phyloP scores from a whole-genome alignment of 306 rosid species.

The Pterocarpus santalinus region DNA sequence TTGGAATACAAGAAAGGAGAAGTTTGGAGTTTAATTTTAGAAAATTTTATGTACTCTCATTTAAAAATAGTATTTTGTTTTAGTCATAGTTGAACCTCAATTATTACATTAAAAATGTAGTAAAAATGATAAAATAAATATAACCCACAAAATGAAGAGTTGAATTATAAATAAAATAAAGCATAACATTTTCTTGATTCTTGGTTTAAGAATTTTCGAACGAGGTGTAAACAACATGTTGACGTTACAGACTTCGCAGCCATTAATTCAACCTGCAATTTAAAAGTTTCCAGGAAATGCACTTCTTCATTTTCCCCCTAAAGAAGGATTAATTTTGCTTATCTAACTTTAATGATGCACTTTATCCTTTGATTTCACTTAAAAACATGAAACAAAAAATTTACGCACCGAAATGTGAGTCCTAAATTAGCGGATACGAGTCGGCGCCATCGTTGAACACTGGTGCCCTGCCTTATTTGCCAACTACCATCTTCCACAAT shows the following conservation, averaged over 20 bases:
- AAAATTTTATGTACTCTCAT: too few species aligned
- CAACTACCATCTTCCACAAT: background rate
- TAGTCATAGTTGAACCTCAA: too few species aligned
- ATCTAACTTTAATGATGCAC: background rate
- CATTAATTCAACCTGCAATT: too few species aligned
- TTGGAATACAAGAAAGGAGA: slow-evolving; percentile 38
- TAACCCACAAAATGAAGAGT: too few species aligned
- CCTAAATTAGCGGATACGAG: background rate
- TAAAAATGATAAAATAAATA: too few species aligned
- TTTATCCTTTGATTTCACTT: background rate
- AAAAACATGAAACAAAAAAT: background rate
- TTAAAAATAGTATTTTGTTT: too few species aligned
- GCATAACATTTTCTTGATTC: too few species aligned
- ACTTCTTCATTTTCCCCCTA: background rate
- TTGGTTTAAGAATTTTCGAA: background rate
- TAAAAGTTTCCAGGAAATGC: too few species aligned
- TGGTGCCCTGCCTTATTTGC: background rate
- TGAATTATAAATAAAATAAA: too few species aligned
- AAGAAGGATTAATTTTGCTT: background rate
- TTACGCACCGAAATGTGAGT: background rate
- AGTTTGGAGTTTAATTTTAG: background rate
- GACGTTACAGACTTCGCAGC: background rate
- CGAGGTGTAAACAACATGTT: slow-evolving; percentile 20
- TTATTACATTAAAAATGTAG: too few species aligned
- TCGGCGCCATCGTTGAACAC: background rate